Evolutionary conservation across 495 filamentous ascomycete species (phyloP), one percentile per base, ranked within the genome.

Genomic region (Penicillium parvum): DNA sequence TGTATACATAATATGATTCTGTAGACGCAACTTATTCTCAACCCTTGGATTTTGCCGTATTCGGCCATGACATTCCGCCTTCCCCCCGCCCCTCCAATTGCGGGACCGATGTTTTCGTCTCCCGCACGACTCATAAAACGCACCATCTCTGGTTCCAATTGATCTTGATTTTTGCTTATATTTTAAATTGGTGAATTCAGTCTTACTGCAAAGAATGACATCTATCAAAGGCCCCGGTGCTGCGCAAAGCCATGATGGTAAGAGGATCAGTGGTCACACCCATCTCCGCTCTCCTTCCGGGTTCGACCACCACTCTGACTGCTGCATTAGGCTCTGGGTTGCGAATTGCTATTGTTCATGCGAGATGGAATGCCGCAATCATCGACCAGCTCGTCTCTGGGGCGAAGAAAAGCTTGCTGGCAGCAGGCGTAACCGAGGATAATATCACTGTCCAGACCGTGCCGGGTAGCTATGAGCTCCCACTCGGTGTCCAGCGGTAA

Each of bases 261-360:
- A 56, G 60, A 45, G 10, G 78, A 77, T 79, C 55, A 56, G 60
- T 43, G 10, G 38, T 7, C 9, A 20, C 29, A 7, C 22, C 34
- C 12, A 28, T 26, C 32, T 19, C 12, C 7, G 17, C 27, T n/a
- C 22, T 17, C 22, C 18, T 29, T 27, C 12, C 20, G 17, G 12
- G 15, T 21, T 32, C n/a, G 33, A 46, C 22, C 47, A 11, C 39
- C 18, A 12, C 15, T 17, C 29, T 50, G 18, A 35, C 28, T 4
- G 2, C 23, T 34, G 7, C 6, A 37, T 9, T 40, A 85, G 92
- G 92, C 57, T 85, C 85, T 54, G 76, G 72, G 47, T 78, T 98
- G 47, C 87, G 92, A 51, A 83, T 98, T 58, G 90, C 85, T 40
- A 96, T 98, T 56, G 79, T 98, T 21, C 92, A 96, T 66, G 92